These are phyloP conservation scores for Phoma sp. DNA, from an alignment of 2,329 filamentous ascomycete species.

Conservation along the genomic window DNA sequence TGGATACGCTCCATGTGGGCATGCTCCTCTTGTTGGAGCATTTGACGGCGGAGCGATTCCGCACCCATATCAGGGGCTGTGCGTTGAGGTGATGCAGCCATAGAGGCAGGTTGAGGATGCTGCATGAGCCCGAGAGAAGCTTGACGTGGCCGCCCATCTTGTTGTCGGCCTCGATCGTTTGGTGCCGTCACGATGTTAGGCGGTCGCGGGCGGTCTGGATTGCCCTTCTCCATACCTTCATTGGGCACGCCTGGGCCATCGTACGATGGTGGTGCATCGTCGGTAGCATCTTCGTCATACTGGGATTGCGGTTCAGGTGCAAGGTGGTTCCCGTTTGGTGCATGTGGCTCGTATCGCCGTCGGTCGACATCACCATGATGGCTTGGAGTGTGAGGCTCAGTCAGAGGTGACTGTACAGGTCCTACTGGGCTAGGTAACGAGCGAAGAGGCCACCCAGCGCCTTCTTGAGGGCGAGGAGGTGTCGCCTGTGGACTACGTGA, in stretches of 20 bases:
- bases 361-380: slow-evolving; percentile 15
- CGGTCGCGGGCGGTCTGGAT: slow-evolving; percentile 34
- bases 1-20: slow-evolving; percentile 41
- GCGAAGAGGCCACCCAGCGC: slow-evolving; percentile 32
- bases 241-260: slow-evolving; percentile 38
- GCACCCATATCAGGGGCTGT: slow-evolving; percentile 47
- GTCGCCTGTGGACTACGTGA: slow-evolving; percentile 24
- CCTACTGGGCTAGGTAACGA: slow-evolving; percentile 33
- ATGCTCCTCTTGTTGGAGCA: slow-evolving; percentile 43
- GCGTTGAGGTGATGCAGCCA: slow-evolving; percentile 47
- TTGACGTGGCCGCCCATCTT: slow-evolving; percentile 39
- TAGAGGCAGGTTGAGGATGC: slow-evolving; percentile 48
- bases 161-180: slow-evolving; percentile 10
- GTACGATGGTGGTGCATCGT: slow-evolving; percentile 46
- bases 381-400: slow-evolving; percentile 34
- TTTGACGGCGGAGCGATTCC: slow-evolving; percentile 43
- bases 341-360: slow-evolving; percentile 10
- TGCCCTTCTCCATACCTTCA: slow-evolving; percentile 42
- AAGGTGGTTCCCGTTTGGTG: slow-evolving; percentile 5
- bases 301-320: slow-evolving; percentile 15
- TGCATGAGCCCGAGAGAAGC: slow-evolving; percentile 43
- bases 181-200: slow-evolving; percentile 38
- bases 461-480: slow-evolving; percentile 28
- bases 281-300: slow-evolving; percentile 31
- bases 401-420: slow-evolving; percentile 36